A percentile compares a stretch with the other conserved stretches of the same genome.
phyloP scores from a whole-genome alignment of 139 green algal genomes.

The Haematococcus sp. region DNA sequence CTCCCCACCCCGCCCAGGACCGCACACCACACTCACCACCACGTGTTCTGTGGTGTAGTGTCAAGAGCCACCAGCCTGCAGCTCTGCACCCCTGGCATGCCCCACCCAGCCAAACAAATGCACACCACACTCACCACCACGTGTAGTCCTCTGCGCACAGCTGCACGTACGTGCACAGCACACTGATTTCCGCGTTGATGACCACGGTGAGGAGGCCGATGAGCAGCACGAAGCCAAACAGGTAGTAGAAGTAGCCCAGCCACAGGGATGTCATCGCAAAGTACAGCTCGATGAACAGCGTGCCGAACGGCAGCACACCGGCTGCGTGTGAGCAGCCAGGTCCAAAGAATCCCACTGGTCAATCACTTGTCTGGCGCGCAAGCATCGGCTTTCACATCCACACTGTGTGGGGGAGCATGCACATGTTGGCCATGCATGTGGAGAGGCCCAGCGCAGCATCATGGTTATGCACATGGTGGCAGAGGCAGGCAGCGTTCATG shows the following conservation, averaged over 20 bases:
- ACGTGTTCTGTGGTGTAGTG: no score
- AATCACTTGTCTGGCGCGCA: no score
- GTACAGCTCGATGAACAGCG: slow-evolving; percentile 96
- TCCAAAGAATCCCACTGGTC: no score
- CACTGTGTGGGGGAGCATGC: not conserved
- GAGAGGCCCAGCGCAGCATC: no score
- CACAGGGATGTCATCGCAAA: slow-evolving; percentile 91
- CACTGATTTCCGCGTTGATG: slow-evolving; percentile 81
- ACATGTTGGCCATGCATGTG: not conserved
- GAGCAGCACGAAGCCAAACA: slow-evolving; percentile 88
- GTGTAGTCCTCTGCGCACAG: slow-evolving; percentile 91
- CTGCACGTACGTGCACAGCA: slow-evolving; percentile 88
- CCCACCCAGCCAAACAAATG: not conserved
- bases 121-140: slow-evolving; percentile 76
- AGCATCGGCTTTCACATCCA: no score
- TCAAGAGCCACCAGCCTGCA: no score
- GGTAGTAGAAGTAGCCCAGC: slow-evolving; percentile 97
- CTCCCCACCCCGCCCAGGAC: no score
- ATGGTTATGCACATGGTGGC: no score
- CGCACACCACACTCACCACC: no score
- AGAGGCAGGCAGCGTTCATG: no score
- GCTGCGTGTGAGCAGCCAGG: no score
- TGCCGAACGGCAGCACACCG: slow-evolving; percentile 93
- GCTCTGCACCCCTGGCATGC: no score
- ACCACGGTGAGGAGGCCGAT: slow-evolving; percentile 81